These are phyloP conservation scores for Castanospermum australe DNA, from an alignment of 306 rosid genomes.

Conservation along the genomic window DNA sequence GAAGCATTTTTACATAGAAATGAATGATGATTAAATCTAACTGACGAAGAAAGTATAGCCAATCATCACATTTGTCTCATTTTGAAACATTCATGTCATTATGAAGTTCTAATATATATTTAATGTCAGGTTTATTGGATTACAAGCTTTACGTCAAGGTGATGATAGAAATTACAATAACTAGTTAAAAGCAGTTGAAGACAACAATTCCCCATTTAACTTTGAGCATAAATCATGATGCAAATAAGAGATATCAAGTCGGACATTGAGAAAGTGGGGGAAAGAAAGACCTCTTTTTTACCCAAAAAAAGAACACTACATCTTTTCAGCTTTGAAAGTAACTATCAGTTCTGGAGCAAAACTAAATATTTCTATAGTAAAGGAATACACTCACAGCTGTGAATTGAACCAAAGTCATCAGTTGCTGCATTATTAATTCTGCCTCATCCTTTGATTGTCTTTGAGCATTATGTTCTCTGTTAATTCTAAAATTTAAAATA, in stretches of 20 bases:
- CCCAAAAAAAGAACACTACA: no score
- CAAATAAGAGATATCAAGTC: neutral
- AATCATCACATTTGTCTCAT: neutral
- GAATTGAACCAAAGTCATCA: conserved; percentile 64
- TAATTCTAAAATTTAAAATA: conserved; percentile 46
- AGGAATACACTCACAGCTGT: conserved; percentile 73
- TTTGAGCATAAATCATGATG: neutral
- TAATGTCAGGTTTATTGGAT: neutral
- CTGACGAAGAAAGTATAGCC: neutral
- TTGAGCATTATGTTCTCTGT: conserved; percentile 59
- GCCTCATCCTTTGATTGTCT: conserved; percentile 62
- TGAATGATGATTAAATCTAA: neutral
- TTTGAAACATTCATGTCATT: neutral
- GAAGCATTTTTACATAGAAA: neutral
- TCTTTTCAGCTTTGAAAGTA: conserved; percentile 9
- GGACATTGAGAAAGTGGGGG: neutral
- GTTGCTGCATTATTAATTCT: conserved; percentile 57
- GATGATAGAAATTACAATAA: neutral
- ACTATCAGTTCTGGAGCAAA: conserved; percentile 15
- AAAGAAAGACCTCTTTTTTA: neutral
- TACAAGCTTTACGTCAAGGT: neutral
- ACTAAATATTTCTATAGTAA: conserved; percentile 11
- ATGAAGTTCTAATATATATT: neutral
- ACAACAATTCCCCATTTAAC: neutral
- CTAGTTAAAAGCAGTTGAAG: neutral